Conservation (phyloP, 306 rosid genomes). For the Ammopiptanthus mongolicus region DNA sequence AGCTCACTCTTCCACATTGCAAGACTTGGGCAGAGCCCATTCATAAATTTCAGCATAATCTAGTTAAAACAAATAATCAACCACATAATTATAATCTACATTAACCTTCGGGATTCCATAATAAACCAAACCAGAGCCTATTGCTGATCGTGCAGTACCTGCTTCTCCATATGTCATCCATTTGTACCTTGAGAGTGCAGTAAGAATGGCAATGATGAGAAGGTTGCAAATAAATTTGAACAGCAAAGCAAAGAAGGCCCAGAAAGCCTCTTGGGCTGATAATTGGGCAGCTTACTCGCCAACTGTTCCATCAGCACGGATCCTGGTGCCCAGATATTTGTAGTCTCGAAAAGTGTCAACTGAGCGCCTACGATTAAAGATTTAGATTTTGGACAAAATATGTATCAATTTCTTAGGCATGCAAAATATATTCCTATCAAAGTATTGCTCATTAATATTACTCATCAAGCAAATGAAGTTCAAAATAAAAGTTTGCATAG, state of each 20-base stretch:
- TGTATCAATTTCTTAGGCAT: slow-evolving; percentile 20
- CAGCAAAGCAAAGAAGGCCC: neutral
- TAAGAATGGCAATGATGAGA: slow-evolving; percentile 20
- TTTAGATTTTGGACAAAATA: slow-evolving; percentile 11
- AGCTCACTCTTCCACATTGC: too few relatives aligned
- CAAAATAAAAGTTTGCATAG: neutral
- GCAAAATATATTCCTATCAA: slow-evolving; percentile 4
- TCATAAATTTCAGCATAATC: too few relatives aligned
- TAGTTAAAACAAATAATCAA: too few relatives aligned
- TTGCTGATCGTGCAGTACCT: slow-evolving; percentile 74
- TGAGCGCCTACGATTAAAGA: slow-evolving; percentile 56
- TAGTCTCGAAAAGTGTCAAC: slow-evolving; percentile 78
- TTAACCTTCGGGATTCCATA: slow-evolving; percentile 79
- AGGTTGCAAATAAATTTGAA: slow-evolving; percentile 7
- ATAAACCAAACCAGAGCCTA: slow-evolving; percentile 87
- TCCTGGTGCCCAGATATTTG: slow-evolving; percentile 88
- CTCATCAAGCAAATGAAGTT: neutral
- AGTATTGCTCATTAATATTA: neutral
- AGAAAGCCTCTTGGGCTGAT: slow-evolving; percentile 6
- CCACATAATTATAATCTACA: slow-evolving; percentile 3
- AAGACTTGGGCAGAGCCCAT: too few relatives aligned
- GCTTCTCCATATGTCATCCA: slow-evolving; percentile 99
- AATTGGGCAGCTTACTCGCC: slow-evolving; percentile 72
- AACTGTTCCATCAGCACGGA: slow-evolving; percentile 86
- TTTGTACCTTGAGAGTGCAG: slow-evolving; percentile 64